These are phyloP conservation scores for Oryza rufipogon DNA, from an alignment of 176 grass and related monocot species.

Conservation along the genomic window DNA sequence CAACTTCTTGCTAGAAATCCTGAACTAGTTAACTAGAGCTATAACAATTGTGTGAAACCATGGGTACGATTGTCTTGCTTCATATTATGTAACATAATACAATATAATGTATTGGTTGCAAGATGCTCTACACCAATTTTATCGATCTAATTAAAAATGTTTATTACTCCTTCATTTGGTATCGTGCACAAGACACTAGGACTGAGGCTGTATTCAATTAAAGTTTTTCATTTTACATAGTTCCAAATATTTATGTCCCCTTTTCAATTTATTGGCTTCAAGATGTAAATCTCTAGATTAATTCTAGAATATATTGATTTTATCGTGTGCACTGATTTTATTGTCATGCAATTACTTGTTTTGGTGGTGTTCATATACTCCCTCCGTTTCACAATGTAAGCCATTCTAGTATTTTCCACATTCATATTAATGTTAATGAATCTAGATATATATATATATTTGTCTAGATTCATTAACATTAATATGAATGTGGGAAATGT, in stretches of 20 bases:
- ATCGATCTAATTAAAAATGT: neutral
- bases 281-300: neutral
- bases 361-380: neutral
- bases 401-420: too few relatives aligned
- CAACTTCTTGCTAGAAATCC: neutral
- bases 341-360: neutral
- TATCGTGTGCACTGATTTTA: neutral
- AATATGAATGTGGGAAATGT: too few relatives aligned
- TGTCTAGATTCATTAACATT: too few relatives aligned
- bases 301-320: neutral
- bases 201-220: neutral
- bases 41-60: neutral
- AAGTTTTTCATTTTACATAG: neutral
- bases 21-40: neutral
- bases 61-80: neutral
- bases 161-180: neutral
- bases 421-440: too few relatives aligned
- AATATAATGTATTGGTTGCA: neutral
- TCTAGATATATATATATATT: too few relatives aligned
- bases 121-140: neutral
- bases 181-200: neutral
- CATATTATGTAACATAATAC: neutral
- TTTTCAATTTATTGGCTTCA: neutral
- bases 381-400: too few relatives aligned
- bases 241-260: neutral